Percentiles rank a stretch among this genome's conserved stretches.
These are phyloP conservation scores for Rhizodiscina lignyota DNA, from an alignment of 495 filamentous ascomycete genomes.

Conservation along the genomic window DNA sequence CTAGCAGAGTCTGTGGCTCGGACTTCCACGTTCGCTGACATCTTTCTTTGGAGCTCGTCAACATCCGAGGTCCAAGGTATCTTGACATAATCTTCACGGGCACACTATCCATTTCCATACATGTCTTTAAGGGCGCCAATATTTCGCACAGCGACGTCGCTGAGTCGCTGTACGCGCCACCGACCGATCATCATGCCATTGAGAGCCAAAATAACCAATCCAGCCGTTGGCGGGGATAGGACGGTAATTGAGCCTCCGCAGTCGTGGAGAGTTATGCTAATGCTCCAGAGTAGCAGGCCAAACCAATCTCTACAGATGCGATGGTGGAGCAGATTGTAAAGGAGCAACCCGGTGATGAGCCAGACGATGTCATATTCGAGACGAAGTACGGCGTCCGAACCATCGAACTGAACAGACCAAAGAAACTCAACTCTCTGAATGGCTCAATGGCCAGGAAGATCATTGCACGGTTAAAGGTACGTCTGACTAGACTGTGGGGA, in stretches of 20 bases:
- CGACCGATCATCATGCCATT: conserved; percentile 54
- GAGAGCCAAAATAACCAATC: conserved; percentile 61
- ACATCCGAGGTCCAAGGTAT: no score
- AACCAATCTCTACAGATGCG: no score
- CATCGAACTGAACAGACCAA: conserved; percentile 85
- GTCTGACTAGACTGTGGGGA: conserved; percentile 1
- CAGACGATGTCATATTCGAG: conserved; percentile 84
- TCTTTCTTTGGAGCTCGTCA: no score
- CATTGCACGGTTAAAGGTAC: conserved; percentile 54
- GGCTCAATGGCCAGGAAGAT: conserved; percentile 92
- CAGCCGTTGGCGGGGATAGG: conserved; percentile 24
- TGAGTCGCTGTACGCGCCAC: conserved; percentile 11
- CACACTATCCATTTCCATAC: no score
- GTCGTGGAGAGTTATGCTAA: conserved; percentile 6
- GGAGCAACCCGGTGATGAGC: conserved; percentile 41
- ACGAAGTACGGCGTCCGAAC: conserved; percentile 75
- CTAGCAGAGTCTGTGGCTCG: no score
- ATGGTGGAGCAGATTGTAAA: conserved; percentile 6
- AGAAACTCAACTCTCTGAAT: conserved; percentile 79
- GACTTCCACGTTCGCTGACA: no score
- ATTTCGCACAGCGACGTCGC: conserved; percentile 11
- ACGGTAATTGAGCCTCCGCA: not conserved
- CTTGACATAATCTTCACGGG: no score
- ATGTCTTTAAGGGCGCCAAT: conserved; percentile 16
- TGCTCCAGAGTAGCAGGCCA: conserved; percentile 12